These are phyloP conservation scores for Trichoderma gracile DNA, from an alignment of 2,329 filamentous ascomycete species.

Conservation along the genomic window DNA sequence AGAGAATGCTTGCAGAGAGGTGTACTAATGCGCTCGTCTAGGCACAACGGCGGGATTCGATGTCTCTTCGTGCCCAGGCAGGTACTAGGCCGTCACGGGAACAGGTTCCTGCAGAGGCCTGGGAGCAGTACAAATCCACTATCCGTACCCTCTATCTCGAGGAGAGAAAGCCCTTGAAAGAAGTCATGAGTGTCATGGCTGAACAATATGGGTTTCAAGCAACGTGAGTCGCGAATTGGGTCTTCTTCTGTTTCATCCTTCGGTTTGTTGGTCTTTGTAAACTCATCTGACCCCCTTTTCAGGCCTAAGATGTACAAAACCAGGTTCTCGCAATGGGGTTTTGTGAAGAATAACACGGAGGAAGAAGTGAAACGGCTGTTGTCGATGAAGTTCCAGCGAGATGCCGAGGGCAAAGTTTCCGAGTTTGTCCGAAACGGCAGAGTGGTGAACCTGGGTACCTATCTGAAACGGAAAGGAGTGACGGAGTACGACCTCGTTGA, in stretches of 20 bases:
- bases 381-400: conserved; percentile 54
- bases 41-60: conserved; percentile 35
- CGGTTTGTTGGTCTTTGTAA: neutral
- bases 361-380: conserved; percentile 53
- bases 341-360: conserved; percentile 57
- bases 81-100: conserved; percentile 44
- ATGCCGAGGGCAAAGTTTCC: conserved; percentile 54
- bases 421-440: conserved; percentile 55
- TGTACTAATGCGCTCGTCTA: conserved; percentile 26
- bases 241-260: too few relatives aligned
- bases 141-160: conserved; percentile 51
- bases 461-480: conserved; percentile 54
- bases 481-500: conserved; percentile 55
- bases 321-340: conserved; percentile 57
- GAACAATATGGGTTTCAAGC: conserved; percentile 51
- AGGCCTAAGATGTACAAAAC: conserved; percentile 59
- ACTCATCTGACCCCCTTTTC: conserved; percentile 27
- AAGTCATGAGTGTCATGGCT: conserved; percentile 54
- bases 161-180: conserved; percentile 52
- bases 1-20: neutral
- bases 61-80: conserved; percentile 36
- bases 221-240: conserved; percentile 43
- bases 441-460: conserved; percentile 54
- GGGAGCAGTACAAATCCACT: conserved; percentile 50
- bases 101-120: conserved; percentile 48